Percentiles rank a stretch among this genome's conserved stretches.
Conservation (phyloP, 495 filamentous ascomycete species). For the Monascus purpureus region DNA sequence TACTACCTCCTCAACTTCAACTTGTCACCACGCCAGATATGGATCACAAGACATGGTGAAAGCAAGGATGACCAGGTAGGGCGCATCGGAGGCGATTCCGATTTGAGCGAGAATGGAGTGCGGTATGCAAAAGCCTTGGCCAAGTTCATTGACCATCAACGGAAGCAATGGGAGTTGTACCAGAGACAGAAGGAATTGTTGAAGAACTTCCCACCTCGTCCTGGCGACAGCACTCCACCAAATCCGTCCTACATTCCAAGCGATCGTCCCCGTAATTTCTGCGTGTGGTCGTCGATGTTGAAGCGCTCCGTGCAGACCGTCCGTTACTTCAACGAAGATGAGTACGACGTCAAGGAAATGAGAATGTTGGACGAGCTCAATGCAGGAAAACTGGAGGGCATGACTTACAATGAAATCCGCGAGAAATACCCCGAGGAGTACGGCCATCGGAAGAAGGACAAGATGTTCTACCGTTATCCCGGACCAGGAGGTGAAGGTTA, state of each 20-base stretch:
- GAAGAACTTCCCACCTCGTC: constrained; percentile 63
- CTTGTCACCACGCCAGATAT: constrained; percentile 85
- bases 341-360: constrained; percentile 95
- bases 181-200: constrained; percentile 58
- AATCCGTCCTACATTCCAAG: constrained; percentile 63
- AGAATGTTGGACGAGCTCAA: constrained; percentile 96
- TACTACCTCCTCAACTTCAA: constrained; percentile 96
- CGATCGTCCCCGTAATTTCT: constrained; percentile 69
- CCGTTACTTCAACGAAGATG: constrained; percentile 85
- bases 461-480: constrained; percentile 87
- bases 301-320: constrained; percentile 73
- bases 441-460: constrained; percentile 56
- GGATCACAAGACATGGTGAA: constrained; percentile 92
- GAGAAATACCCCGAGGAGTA: constrained; percentile 63
- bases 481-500: constrained; percentile 93
- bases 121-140: constrained; percentile 60
- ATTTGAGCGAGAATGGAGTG: constrained; percentile 60
- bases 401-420: constrained; percentile 86
- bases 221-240: constrained; percentile 85
- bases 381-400: constrained; percentile 79
- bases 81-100: constrained; percentile 75
- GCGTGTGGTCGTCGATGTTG: constrained; percentile 97
- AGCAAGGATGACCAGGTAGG: constrained; percentile 65
- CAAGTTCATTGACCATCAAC: constrained; percentile 61
- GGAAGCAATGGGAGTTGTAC: constrained; percentile 59